Evolutionary conservation across 2,329 filamentous ascomycete genomes (phyloP).

Genomic region (Talaromyces atroroseus): DNA sequence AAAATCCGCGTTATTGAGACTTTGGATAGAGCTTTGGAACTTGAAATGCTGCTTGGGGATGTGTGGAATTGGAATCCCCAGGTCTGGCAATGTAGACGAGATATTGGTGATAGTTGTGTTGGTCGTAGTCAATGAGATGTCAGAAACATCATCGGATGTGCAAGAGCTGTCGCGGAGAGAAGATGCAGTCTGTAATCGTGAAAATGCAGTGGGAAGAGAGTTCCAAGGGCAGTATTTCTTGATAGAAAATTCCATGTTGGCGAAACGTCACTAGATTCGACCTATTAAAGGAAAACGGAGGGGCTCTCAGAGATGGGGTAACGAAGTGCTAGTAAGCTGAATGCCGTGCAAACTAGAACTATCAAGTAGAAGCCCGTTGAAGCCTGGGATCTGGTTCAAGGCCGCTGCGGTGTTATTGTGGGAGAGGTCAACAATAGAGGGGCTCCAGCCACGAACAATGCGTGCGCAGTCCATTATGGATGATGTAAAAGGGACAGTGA

Average conservation of each 20-base stretch:
- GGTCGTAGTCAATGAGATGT: conserved; percentile 25
- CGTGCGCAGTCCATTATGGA: conserved; percentile 14
- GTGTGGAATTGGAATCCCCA: conserved; percentile 21
- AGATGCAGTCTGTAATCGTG: conserved; percentile 24
- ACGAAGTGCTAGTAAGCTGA: not conserved
- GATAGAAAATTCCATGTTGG: conserved; percentile 23
- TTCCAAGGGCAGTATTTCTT: conserved; percentile 31
- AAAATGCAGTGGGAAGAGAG: conserved; percentile 32
- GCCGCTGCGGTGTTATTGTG: not conserved
- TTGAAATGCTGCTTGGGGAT: conserved; percentile 20
- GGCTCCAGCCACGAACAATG: conserved; percentile 14
- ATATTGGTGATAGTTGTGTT: conserved; percentile 19
- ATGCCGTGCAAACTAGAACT: not conserved
- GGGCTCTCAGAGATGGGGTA: not conserved
- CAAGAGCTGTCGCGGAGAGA: conserved; percentile 37
- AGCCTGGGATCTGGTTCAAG: not conserved
- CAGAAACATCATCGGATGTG: conserved; percentile 34
- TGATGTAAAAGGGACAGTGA: not conserved
- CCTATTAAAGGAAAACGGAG: not conserved
- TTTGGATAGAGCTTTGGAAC: conserved; percentile 5
- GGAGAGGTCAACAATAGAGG: conserved; percentile 1
- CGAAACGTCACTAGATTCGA: not conserved
- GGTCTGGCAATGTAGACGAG: conserved; percentile 19
- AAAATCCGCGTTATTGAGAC: conserved; percentile 27
- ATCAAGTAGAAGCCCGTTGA: not conserved